Base-by-base conservation (phyloP, 768 basidiomycete species). In the Lactarius sp. region DNA sequence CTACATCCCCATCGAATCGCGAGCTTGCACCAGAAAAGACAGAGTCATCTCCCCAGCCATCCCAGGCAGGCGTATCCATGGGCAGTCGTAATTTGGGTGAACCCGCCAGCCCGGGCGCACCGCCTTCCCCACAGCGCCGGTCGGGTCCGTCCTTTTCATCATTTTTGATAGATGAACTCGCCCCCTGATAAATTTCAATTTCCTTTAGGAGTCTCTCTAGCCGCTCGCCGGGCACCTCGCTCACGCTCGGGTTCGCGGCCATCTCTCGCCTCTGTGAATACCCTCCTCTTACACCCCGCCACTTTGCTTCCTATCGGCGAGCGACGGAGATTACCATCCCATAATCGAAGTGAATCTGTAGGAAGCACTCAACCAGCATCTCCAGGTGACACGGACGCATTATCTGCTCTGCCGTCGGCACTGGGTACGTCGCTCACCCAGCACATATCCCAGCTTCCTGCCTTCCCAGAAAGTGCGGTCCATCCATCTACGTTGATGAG, bases 241-340 rank as follows among this genome's bases (percentile, higher is more conserved):
- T 61, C 63, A 36, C 64, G 59, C 33, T 59, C 60, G 51, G 54
- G 56, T n/a, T 42, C 60, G 9, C 65, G 55, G 3, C 61, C 61
- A 4, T 68, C 65, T 49, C 49, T 62, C 8, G 58, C 65, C 9
- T 60, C 60, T 22, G 51, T 63, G 18, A 66, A 63, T 22, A 60
- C 42, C 39, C 20, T 53, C 14, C 37, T 68, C n/a, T 46, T 68
- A 41, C 65, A 58, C 47, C 67, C 65, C 8, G 44, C 67, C 13
- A 62, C 46, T 20, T 56, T 66, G 3, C 58, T 52, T 39, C 61
- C 67, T 47, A 47, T 46, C 9, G 59, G 61, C 39, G 65, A 60
- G n/a, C 49, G 39, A 10, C 52, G 46, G 18, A 41, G 14, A 33
- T 60, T 47, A 20, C 18, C 49, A 39, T 10, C n/a, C 12, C 52